Evolutionary conservation across 106 monocot genomes (phyloP), one percentile per base, ranked within the genome.

Genomic region (Allium fistulosum): DNA sequence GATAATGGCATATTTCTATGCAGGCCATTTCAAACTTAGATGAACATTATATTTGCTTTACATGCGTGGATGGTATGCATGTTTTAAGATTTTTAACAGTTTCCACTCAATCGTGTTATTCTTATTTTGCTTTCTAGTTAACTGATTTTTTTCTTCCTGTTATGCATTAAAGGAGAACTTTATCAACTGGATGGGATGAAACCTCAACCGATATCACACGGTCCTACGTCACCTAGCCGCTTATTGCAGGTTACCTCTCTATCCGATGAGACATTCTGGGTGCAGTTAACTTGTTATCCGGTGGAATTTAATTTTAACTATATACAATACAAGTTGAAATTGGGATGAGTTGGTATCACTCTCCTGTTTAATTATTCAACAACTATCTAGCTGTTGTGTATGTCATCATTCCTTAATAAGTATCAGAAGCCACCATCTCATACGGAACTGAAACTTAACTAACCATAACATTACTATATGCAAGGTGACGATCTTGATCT

Each of bases 41-140:
- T 51, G 82, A 92, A 59, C 92, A 97, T 73, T 97, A 82, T 77
- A 77, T 84, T 64, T 92, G 92, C 68, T 97, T 97, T 69, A 79
- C 84, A 63, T 88, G 85, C 81, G 81, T 88, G 67, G 78, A 95
- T 74, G 88, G 95, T 95, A 82, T 48, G 75, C 17, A 4, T 60
- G 48, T 27, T 60, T 28, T 28, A 11, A 46, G 17, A 7, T 37
- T 26, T 46, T 4, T 5, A 37, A 37, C 5, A 37, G 37, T 37
- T 37, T 0, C 37, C 37, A 37, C 37, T 37, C 37, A 37, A 37
- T 37, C 2, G 37, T 37, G 37, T 37, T 37, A 1, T 37, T 37
- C 22, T 22, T 4, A 37, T 37, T 56, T 18, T 11, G 6, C 49
- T 26, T 57, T 16, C 6, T 69, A 57, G 8, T 48, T 9, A 69